Percentiles rank a stretch among this genome's conserved stretches.
phyloP scores from a whole-genome alignment of 2,329 filamentous ascomycete genomes.

The Penicillium sp. region DNA sequence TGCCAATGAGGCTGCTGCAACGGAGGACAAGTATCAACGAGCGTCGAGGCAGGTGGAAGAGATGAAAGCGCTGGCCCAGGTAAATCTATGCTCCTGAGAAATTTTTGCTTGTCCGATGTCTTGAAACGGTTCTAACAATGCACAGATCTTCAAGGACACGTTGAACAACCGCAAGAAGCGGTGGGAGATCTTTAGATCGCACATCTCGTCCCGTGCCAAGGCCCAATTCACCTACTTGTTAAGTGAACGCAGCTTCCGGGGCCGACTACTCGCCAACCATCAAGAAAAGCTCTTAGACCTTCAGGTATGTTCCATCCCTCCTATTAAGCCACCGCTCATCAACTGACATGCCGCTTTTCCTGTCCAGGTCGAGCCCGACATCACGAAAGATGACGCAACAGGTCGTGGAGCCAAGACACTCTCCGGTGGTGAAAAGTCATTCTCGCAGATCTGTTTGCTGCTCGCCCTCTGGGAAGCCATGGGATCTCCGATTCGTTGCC shows the following conservation, averaged over 20 bases:
- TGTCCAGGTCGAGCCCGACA: constrained; percentile 63
- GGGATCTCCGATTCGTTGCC: constrained; percentile 88
- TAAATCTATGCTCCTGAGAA: constrained; percentile 24
- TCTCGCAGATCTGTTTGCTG: constrained; percentile 92
- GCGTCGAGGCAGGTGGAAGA: constrained; percentile 43
- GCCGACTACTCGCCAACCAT: constrained; percentile 78
- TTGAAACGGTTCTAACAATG: constrained; percentile 9
- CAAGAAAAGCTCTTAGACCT: constrained; percentile 72
- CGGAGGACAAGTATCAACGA: constrained; percentile 39
- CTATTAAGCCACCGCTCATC: constrained; percentile 9
- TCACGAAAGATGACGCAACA: constrained; percentile 66
- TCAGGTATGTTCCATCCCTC: constrained; percentile 53
- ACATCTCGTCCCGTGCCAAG: constrained; percentile 82
- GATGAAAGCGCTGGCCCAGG: constrained; percentile 41
- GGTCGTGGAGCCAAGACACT: constrained; percentile 88
- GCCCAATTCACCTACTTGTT: constrained; percentile 87
- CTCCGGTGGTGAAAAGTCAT: constrained; percentile 96
- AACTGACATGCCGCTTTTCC: neutral
- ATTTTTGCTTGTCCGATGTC: neutral
- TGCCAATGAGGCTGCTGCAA: constrained; percentile 47
- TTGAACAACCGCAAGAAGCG: constrained; percentile 70
- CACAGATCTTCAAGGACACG: constrained; percentile 58
- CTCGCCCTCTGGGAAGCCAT: constrained; percentile 97
- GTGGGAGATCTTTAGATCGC: constrained; percentile 79
- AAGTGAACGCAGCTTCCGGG: constrained; percentile 85